These are phyloP conservation scores for Calamus simplicifolius DNA, from an alignment of 176 grass and related monocot species.

Conservation along the genomic window DNA sequence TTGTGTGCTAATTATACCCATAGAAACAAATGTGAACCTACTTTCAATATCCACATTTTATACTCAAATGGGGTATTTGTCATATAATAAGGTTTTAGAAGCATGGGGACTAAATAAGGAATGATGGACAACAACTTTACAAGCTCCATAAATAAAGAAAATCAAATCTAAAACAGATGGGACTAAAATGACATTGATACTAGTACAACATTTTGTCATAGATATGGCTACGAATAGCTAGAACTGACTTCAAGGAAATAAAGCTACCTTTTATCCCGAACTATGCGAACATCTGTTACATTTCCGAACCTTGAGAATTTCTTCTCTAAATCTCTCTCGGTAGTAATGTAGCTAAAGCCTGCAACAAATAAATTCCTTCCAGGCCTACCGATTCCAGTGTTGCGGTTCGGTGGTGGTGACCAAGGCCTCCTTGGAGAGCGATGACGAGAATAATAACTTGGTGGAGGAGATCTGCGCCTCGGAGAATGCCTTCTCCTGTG, in stretches of 20 bases:
- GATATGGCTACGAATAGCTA: background rate
- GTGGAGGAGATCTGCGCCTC: conserved; percentile 46
- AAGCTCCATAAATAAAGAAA: no score
- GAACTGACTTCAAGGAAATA: conserved; percentile 4
- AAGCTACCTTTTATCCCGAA: conserved; percentile 58
- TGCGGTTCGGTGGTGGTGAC: conserved; percentile 74
- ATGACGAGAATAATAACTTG: conserved; percentile 33
- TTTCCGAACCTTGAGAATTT: conserved; percentile 72
- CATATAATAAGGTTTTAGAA: no score
- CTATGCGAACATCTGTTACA: conserved; percentile 72
- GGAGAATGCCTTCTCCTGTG: conserved; percentile 49
- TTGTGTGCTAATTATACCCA: no score
- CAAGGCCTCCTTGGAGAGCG: conserved; percentile 58
- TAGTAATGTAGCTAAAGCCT: conserved; percentile 88
- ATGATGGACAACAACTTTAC: no score
- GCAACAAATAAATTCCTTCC: conserved; percentile 80
- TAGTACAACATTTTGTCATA: background rate
- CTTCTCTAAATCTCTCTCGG: conserved; percentile 81
- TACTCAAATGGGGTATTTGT: no score
- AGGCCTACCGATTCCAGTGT: conserved; percentile 76
- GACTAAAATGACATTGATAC: no score
- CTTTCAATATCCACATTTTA: no score
- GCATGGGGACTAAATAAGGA: no score
- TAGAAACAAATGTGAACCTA: no score
- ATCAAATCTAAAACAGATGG: no score